Evolutionary conservation across 352 stramenopile genomes (phyloP).

Genomic region (Thraustochytrium striatum): DNA sequence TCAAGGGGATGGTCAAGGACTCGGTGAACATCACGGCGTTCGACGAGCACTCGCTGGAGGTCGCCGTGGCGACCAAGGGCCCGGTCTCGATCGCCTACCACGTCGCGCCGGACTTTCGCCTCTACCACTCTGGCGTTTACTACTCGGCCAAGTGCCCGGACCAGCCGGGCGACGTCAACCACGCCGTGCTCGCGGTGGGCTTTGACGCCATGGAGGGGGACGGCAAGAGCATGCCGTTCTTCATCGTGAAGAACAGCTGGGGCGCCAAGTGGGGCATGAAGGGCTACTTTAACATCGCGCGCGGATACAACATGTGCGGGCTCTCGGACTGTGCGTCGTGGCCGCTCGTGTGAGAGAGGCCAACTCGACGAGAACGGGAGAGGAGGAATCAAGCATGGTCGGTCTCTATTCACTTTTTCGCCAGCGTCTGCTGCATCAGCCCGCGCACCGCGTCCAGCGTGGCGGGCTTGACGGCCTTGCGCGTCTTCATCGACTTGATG

Average conservation of each 20-base stretch:
- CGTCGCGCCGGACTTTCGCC: conserved; percentile 82
- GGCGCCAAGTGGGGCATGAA: conserved; percentile 75
- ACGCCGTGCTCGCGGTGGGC: conserved; percentile 90
- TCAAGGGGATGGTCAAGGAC: conserved; percentile 38
- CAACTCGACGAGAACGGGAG: too few species aligned
- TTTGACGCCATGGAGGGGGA: conserved; percentile 66
- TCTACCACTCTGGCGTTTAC: conserved; percentile 84
- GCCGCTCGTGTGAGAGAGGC: not conserved
- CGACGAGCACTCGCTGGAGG: conserved; percentile 28
- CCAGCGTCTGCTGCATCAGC: conserved; percentile 25
- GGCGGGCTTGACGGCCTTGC: conserved; percentile 44
- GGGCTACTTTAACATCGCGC: conserved; percentile 18
- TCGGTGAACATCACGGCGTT: conserved; percentile 27
- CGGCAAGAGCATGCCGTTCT: conserved; percentile 63
- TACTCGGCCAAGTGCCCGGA: conserved; percentile 66
- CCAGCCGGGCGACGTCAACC: conserved; percentile 85
- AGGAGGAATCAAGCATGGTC: not conserved
- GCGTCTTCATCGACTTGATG: conserved; percentile 40
- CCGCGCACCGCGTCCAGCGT: conserved; percentile 57
- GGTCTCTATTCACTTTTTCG: not conserved
- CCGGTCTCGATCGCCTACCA: conserved; percentile 89
- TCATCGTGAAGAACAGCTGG: conserved; percentile 96
- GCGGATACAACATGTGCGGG: conserved; percentile 32
- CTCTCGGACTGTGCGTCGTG: not conserved
- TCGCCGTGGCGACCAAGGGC: conserved; percentile 74